Conservation (phyloP, 1,139 yeast species). For the Taiozyma sp. region DNA sequence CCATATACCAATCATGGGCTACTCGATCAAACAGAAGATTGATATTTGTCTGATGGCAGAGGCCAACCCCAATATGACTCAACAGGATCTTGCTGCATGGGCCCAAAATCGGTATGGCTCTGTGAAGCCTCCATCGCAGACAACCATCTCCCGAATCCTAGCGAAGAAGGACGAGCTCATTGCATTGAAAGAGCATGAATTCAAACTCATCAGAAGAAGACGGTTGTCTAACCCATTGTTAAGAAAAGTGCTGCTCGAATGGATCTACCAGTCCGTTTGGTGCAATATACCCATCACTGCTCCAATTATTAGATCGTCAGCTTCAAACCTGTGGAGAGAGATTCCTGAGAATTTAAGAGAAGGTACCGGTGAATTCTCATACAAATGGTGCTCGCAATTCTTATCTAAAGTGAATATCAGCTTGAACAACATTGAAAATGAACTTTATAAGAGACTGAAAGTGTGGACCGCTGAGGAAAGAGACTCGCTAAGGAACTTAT, state of each 20-base stretch:
- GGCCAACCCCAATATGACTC: slow-evolving; percentile 62
- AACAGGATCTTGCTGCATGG: slow-evolving; percentile 61
- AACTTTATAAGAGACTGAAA: slow-evolving; percentile 42
- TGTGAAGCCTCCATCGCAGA: slow-evolving; percentile 55
- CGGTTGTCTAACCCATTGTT: slow-evolving; percentile 52
- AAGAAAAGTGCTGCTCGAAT: slow-evolving; percentile 54
- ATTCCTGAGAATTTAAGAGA: slow-evolving; percentile 49
- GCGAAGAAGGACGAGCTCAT: slow-evolving; percentile 54
- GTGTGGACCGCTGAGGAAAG: slow-evolving; percentile 62
- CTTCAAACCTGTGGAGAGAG: slow-evolving; percentile 58
- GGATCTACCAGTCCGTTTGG: slow-evolving; percentile 68
- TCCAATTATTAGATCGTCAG: slow-evolving; percentile 59
- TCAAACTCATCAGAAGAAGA: slow-evolving; percentile 47
- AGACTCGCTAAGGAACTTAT: slow-evolving; percentile 31
- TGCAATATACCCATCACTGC: slow-evolving; percentile 60
- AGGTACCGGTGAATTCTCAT: slow-evolving; percentile 59
- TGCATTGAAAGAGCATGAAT: slow-evolving; percentile 54
- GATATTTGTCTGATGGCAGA: slow-evolving; percentile 65
- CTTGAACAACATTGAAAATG: slow-evolving; percentile 41
- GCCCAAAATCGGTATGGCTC: slow-evolving; percentile 50
- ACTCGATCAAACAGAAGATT: slow-evolving; percentile 57
- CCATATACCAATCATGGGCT: slow-evolving; percentile 36
- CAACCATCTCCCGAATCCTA: slow-evolving; percentile 58
- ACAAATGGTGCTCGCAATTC: slow-evolving; percentile 62
- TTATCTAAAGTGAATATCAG: slow-evolving; percentile 49